These are phyloP conservation scores for Arabidopsis thaliana DNA, from an alignment of 345 rosid genomes.

Conservation along the genomic window TAIR10.1 NC_003076.8:22386501-22387000, in stretches of 20 bases:
- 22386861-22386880: conserved; percentile 40
- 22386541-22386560: background rate
- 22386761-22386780: conserved; percentile 18
- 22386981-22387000: conserved; percentile 26
- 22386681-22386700: background rate
- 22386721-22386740: background rate
- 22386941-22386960: conserved; percentile 35
- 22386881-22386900: conserved; percentile 35
- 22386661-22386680: background rate
- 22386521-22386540: background rate
- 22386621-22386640: too few species aligned
- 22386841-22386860: conserved; percentile 31
- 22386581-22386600: background rate
- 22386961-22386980: background rate
- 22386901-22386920: conserved; percentile 37
- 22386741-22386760: conserved; percentile 36
- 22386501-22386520: background rate
- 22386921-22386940: conserved; percentile 42
- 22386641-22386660: too few species aligned
- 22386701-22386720: background rate
- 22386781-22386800: conserved; percentile 12
- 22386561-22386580: background rate
- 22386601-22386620: background rate
- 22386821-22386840: background rate
- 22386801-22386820: background rate